Conservation (phyloP, 257 asterid genomes). For the Salvia splendens region DNA sequence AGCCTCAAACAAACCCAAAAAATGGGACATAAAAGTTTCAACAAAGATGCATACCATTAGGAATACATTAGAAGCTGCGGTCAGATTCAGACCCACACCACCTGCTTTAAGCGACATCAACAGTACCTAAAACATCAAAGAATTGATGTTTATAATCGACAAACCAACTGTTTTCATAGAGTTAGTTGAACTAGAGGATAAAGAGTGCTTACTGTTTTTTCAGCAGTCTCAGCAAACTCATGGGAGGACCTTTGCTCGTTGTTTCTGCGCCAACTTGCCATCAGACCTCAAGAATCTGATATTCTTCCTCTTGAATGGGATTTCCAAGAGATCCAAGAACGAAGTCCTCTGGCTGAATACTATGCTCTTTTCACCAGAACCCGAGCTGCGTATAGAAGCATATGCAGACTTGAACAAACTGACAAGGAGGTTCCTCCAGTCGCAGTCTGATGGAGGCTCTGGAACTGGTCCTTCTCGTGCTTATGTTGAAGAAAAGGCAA, state of each 20-base stretch:
- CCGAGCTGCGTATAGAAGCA: slow-evolving; percentile 38
- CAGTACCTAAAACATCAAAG: slow-evolving; percentile 42
- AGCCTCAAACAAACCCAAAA: background rate
- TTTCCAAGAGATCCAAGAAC: slow-evolving; percentile 75
- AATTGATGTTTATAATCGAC: background rate
- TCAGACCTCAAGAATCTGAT: slow-evolving; percentile 70
- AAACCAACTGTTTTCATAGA: background rate
- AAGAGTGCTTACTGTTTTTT: slow-evolving; percentile 49
- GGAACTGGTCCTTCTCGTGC: slow-evolving; percentile 60
- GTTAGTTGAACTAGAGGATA: background rate
- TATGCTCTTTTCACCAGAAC: slow-evolving; percentile 71
- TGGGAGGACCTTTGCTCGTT: slow-evolving; percentile 68
- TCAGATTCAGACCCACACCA: slow-evolving; percentile 82
- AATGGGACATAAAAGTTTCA: background rate
- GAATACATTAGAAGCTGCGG: slow-evolving; percentile 86
- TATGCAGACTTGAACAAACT: slow-evolving; percentile 79
- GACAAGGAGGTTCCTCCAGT: slow-evolving; percentile 57
- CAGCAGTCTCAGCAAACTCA: slow-evolving; percentile 66
- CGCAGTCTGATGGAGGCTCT: slow-evolving; percentile 40
- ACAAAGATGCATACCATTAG: slow-evolving; percentile 54
- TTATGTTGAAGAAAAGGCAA: slow-evolving; percentile 44
- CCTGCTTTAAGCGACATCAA: slow-evolving; percentile 85
- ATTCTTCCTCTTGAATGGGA: slow-evolving; percentile 51
- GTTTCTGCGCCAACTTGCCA: slow-evolving; percentile 69
- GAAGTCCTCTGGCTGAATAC: slow-evolving; percentile 88